A percentile compares a stretch with the other conserved stretches of the same genome.
These are phyloP conservation scores for Yamadazyma philogaea DNA, from an alignment of 805 yeast species.

Conservation along the genomic window DNA sequence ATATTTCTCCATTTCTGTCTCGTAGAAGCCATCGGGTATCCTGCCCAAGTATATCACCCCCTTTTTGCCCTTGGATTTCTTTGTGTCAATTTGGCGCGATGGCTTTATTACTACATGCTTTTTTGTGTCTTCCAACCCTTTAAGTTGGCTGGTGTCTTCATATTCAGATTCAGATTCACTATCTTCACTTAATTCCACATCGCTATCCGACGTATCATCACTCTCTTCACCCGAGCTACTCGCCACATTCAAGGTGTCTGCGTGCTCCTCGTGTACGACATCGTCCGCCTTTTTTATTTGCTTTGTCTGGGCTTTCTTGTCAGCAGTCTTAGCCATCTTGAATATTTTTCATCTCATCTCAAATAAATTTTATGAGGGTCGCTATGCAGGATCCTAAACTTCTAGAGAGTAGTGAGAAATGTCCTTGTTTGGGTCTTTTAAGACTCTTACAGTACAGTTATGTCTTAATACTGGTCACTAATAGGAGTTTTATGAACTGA, in stretches of 20 bases:
- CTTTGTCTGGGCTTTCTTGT: conserved; percentile 1
- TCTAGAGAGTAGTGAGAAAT: no score
- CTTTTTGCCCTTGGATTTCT: conserved; percentile 26
- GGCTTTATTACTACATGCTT: conserved; percentile 24
- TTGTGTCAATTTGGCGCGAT: conserved; percentile 14
- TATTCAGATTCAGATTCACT: conserved; percentile 21
- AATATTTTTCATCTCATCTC: conserved; percentile 14
- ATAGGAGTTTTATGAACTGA: no score
- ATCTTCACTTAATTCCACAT: conserved; percentile 19
- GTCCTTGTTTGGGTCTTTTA: no score
- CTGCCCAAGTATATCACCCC: conserved; percentile 89
- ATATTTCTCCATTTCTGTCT: conserved; percentile 71
- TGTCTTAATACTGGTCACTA: no score
- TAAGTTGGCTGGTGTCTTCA: conserved; percentile 23
- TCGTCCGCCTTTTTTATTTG: conserved; percentile 5
- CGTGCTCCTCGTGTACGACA: conserved; percentile 13
- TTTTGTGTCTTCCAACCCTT: conserved; percentile 16
- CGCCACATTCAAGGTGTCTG: conserved; percentile 28
- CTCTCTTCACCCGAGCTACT: conserved; percentile 25
- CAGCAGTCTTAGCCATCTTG: conserved; percentile 14
- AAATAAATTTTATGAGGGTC: background rate
- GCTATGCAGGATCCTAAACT: background rate
- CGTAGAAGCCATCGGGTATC: conserved; percentile 90
- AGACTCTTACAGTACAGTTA: no score
- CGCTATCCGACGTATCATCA: conserved; percentile 11